Evolutionary conservation across 108 stramenopile species (phyloP).

Genomic region (Fragilaria crotonensis): DNA sequence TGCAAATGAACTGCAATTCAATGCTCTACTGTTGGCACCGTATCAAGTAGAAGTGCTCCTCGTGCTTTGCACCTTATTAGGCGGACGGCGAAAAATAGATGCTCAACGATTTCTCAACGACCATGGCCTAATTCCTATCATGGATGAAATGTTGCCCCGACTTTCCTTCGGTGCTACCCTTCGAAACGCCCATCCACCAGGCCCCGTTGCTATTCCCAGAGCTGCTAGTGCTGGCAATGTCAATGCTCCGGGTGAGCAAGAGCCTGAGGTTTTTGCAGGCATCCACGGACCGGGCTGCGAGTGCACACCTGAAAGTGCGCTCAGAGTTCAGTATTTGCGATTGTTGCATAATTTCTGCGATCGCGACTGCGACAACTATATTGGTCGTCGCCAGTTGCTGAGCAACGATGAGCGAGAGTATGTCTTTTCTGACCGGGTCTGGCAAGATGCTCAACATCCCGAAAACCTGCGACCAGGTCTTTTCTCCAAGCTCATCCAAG

Average conservation of each 20-base stretch:
- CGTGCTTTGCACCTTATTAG: conserved; percentile 77
- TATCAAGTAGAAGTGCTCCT: conserved; percentile 81
- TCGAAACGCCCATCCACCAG: neutral
- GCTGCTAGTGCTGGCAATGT: neutral
- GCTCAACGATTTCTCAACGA: conserved; percentile 48
- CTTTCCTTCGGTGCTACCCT: conserved; percentile 47
- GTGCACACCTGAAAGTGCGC: conserved; percentile 80
- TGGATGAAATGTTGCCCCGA: conserved; percentile 71
- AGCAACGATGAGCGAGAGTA: conserved; percentile 25
- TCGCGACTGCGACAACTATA: conserved; percentile 67
- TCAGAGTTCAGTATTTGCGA: conserved; percentile 82
- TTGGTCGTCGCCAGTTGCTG: conserved; percentile 32
- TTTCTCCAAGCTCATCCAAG: conserved; percentile 57
- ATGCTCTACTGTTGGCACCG: conserved; percentile 53
- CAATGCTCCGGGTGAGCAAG: neutral
- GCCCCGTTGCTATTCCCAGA: conserved; percentile 4
- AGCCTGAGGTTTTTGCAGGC: conserved; percentile 14
- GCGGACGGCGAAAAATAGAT: conserved; percentile 68
- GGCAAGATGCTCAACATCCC: neutral
- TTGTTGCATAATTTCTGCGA: conserved; percentile 87
- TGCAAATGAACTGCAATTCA: conserved; percentile 59
- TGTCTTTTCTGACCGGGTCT: conserved; percentile 18
- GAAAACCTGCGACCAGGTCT: conserved; percentile 34
- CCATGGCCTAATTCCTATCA: conserved; percentile 44
- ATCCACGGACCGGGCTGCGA: conserved; percentile 74